Evolutionary conservation across 495 filamentous ascomycete species (phyloP).

Genomic region (Penicillium pulvis): DNA sequence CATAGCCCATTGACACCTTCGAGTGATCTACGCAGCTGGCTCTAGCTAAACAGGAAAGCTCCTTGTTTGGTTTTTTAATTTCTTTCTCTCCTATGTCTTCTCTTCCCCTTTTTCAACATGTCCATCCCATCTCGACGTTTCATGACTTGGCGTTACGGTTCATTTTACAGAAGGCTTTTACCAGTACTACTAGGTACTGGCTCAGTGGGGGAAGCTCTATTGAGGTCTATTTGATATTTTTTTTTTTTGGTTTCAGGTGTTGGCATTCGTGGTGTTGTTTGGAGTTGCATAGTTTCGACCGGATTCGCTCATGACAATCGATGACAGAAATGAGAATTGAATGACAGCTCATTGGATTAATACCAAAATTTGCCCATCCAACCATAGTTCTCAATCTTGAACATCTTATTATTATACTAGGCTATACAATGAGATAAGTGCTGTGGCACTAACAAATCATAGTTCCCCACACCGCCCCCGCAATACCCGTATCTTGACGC

Average conservation of each 20-base stretch:
- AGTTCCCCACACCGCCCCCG: not conserved
- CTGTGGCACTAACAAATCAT: not conserved
- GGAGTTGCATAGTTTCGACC: constrained; percentile 29
- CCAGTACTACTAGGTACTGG: constrained; percentile 10
- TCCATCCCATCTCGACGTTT: constrained; percentile 18
- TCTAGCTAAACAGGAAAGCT: constrained; percentile 24
- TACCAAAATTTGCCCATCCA: not conserved
- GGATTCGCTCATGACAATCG: constrained; percentile 27
- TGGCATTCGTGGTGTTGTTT: constrained; percentile 42
- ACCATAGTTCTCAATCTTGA: not conserved
- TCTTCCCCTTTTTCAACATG: constrained; percentile 14
- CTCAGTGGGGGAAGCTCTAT: constrained; percentile 6
- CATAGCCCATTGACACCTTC: constrained; percentile 26
- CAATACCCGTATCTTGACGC: not conserved
- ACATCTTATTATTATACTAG: not conserved
- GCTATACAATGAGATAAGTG: not conserved
- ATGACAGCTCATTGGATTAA: constrained; percentile 19
- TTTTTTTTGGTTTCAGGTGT: constrained; percentile 29
- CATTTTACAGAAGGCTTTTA: constrained; percentile 14
- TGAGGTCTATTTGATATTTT: constrained; percentile 25
- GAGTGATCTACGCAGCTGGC: constrained; percentile 42
- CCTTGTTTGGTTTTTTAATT: constrained; percentile 15
- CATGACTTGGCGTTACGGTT: constrained; percentile 37
- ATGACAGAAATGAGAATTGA: constrained; percentile 36
- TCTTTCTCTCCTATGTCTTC: constrained; percentile 30